Conservation (phyloP, 352 stramenopile genomes). For the Blastocystis sp. region DNA sequence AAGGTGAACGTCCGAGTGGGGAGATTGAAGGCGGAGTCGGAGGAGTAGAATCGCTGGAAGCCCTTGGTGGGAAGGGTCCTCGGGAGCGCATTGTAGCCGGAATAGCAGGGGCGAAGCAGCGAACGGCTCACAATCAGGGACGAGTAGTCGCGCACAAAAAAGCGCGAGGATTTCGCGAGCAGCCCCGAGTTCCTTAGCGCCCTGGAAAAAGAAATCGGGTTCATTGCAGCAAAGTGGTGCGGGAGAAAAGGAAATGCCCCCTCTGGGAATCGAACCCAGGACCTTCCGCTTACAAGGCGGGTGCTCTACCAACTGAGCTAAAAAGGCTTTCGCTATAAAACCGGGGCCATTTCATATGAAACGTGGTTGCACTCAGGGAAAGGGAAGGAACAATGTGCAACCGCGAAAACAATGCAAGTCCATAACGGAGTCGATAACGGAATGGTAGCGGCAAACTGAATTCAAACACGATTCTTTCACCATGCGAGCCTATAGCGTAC, state of each 20-base stretch:
- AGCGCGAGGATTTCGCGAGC: background rate
- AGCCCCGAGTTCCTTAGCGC: background rate
- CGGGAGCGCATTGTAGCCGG: background rate
- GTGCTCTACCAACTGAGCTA: constrained; percentile 70
- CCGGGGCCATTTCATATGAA: too few species aligned
- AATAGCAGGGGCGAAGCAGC: background rate
- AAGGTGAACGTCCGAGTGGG: constrained; percentile 28
- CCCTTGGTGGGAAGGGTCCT: background rate
- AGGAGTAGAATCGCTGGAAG: constrained; percentile 14
- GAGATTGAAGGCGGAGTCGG: constrained; percentile 1
- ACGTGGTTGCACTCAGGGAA: too few species aligned
- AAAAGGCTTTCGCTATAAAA: constrained; percentile 38
- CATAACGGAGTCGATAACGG: too few species aligned
- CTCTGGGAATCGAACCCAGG: constrained; percentile 68
- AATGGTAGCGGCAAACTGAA: background rate
- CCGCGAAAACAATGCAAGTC: too few species aligned
- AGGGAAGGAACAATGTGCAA: too few species aligned
- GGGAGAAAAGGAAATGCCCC: constrained; percentile 29
- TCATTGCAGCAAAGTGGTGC: background rate
- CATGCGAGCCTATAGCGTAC: background rate
- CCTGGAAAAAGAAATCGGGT: constrained; percentile 1
- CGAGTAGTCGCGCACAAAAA: background rate
- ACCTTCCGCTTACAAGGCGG: constrained; percentile 69
- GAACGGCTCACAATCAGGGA: background rate
- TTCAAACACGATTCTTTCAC: background rate